Percentiles rank a stretch among this genome's conserved stretches.
phyloP scores from a whole-genome alignment of 2,329 filamentous ascomycete species.

The Fusarium sp. region DNA sequence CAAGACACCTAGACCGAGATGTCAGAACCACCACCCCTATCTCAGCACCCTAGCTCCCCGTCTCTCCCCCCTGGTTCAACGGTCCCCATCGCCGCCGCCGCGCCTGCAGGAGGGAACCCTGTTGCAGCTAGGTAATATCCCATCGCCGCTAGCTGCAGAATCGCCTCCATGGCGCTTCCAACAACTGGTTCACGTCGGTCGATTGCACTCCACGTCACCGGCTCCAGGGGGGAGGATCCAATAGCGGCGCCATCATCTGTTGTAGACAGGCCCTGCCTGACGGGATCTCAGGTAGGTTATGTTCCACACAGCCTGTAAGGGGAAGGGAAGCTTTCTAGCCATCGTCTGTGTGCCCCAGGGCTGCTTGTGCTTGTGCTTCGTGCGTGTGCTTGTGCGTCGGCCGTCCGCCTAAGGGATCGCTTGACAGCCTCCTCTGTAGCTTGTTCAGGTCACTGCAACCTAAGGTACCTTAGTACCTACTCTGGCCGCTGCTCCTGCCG shows the following conservation, averaged over 20 bases:
- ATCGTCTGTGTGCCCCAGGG: slow-evolving; percentile 22
- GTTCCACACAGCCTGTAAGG: slow-evolving; percentile 35
- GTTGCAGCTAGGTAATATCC: slow-evolving; percentile 49
- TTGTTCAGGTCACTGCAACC: slow-evolving; percentile 21
- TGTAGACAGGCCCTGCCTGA: background rate
- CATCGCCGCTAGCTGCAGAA: slow-evolving; percentile 45
- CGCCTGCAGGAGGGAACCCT: slow-evolving; percentile 47
- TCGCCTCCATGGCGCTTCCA: slow-evolving; percentile 42
- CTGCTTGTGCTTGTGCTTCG: slow-evolving; percentile 33
- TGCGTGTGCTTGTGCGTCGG: slow-evolving; percentile 3
- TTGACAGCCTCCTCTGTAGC: slow-evolving; percentile 26
- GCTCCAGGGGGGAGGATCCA: slow-evolving; percentile 12
- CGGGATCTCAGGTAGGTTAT: background rate
- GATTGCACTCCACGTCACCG: slow-evolving; percentile 35
- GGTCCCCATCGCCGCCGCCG: slow-evolving; percentile 30
- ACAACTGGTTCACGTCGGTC: slow-evolving; percentile 41
- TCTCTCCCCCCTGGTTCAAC: slow-evolving; percentile 25
- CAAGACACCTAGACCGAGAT: background rate
- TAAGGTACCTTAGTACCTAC: background rate
- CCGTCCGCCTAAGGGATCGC: background rate
- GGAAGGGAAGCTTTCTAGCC: slow-evolving; percentile 6
- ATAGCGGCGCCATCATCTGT: slow-evolving; percentile 5
- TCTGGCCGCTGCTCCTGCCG: slow-evolving; percentile 35
- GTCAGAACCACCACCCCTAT: slow-evolving; percentile 29
- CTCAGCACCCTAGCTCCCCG: slow-evolving; percentile 20